Conservation (phyloP, 306 rosid genomes). For the Castanea sativa region DNA sequence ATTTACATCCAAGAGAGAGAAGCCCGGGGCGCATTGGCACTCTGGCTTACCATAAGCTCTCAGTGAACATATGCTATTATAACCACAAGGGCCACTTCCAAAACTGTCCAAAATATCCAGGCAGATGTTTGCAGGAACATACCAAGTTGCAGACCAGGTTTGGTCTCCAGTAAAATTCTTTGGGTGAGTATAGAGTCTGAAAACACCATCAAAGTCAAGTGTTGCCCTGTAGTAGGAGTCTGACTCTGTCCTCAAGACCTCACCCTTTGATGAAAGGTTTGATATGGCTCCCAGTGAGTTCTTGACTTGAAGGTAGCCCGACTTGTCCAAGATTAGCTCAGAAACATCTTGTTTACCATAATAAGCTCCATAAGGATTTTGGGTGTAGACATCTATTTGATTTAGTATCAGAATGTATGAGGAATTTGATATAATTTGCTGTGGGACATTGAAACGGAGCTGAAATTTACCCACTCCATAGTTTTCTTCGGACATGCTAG, state of each 20-base stretch:
- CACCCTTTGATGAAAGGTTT: not conserved
- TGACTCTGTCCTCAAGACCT: too few relatives aligned
- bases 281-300: not conserved
- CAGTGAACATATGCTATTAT: not conserved
- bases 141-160: not conserved
- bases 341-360: not conserved
- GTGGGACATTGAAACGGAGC: not conserved
- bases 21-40: not conserved
- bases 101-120: not conserved
- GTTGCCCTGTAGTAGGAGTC: not conserved
- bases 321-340: not conserved
- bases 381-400: not conserved
- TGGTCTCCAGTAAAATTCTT: not conserved
- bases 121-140: not conserved
- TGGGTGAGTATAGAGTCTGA: not conserved
- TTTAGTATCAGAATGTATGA: not conserved
- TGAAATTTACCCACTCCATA: not conserved
- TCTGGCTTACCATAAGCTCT: not conserved
- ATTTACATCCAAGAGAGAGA: not conserved
- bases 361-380: not conserved
- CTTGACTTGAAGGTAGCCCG: too few relatives aligned
- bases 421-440: not conserved
- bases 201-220: not conserved
- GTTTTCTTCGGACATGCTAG: not conserved
- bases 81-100: not conserved